phyloP scores from a whole-genome alignment of 371 early-diverging fungal species.

The Syncephalastrum monosporum region DNA sequence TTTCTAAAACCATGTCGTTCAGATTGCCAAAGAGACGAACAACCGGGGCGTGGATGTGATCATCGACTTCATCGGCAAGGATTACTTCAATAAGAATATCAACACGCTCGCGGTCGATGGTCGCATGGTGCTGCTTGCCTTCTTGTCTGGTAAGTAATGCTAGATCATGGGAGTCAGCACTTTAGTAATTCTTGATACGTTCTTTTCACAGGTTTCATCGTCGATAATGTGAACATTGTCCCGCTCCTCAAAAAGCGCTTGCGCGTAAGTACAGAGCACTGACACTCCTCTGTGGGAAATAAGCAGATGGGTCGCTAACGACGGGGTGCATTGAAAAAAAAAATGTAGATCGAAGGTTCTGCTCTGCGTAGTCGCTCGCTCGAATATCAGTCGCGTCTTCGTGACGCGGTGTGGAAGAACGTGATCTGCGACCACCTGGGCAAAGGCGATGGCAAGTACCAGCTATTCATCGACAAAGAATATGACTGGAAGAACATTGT shows the following conservation, averaged over 20 bases:
- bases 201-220: conserved; percentile 27
- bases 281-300: neutral
- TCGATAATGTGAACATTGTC: conserved; percentile 51
- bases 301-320: neutral
- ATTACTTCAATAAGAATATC: conserved; percentile 67
- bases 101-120: conserved; percentile 68
- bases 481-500: conserved; percentile 68
- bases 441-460: conserved; percentile 39
- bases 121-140: conserved; percentile 69
- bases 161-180: no score
- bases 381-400: conserved; percentile 59
- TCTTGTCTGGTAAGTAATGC: conserved; percentile 49
- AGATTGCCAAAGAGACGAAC: conserved; percentile 56
- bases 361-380: conserved; percentile 65
- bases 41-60: conserved; percentile 68
- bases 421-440: conserved; percentile 45
- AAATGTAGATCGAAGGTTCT: conserved; percentile 63
- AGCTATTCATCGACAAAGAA: conserved; percentile 56
- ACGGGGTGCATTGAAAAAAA: neutral
- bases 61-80: conserved; percentile 72
- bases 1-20: conserved; percentile 3
- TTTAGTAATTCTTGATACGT: neutral
- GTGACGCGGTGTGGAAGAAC: conserved; percentile 46
- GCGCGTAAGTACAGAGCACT: conserved; percentile 31
- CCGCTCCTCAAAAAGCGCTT: conserved; percentile 66